Percentiles rank a stretch among this genome's conserved stretches.
Conservation (phyloP, 441 rosid genomes). For the Gossypium schwendimanii region DNA sequence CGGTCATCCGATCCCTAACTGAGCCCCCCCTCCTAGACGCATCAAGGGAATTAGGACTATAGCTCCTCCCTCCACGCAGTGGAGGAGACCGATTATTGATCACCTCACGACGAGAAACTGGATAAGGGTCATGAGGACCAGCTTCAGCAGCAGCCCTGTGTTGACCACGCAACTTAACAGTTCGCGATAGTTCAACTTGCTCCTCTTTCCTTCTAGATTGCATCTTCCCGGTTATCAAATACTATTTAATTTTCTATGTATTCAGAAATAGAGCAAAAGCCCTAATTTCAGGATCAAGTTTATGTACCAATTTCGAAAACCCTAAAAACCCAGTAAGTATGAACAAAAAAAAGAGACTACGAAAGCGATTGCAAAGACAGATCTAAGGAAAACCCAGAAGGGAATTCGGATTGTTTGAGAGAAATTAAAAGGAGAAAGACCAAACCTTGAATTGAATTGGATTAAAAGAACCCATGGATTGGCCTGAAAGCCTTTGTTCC, state of each 20-base stretch:
- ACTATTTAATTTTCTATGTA: background rate
- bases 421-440: background rate
- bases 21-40: slow-evolving; percentile 28
- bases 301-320: background rate
- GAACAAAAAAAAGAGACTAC: background rate
- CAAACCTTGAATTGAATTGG: slow-evolving; percentile 8
- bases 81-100: slow-evolving; percentile 20
- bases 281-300: slow-evolving; percentile 6
- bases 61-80: slow-evolving; percentile 27
- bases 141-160: slow-evolving; percentile 17
- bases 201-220: slow-evolving; percentile 41
- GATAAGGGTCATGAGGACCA: slow-evolving; percentile 23
- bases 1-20: slow-evolving; percentile 23
- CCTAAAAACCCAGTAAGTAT: background rate
- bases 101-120: slow-evolving; percentile 17
- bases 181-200: slow-evolving; percentile 21
- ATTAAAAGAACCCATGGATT: slow-evolving; percentile 2
- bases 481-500: background rate
- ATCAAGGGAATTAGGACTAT: slow-evolving; percentile 33
- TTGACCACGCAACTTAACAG: slow-evolving; percentile 27
- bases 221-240: slow-evolving; percentile 29
- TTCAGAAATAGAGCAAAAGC: background rate
- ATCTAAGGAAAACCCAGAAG: slow-evolving; percentile 7
- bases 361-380: background rate
- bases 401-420: background rate